These are phyloP conservation scores for Urochloa ruziziensis DNA, from an alignment of 176 grass and related monocot species.

Conservation along the genomic window DNA sequence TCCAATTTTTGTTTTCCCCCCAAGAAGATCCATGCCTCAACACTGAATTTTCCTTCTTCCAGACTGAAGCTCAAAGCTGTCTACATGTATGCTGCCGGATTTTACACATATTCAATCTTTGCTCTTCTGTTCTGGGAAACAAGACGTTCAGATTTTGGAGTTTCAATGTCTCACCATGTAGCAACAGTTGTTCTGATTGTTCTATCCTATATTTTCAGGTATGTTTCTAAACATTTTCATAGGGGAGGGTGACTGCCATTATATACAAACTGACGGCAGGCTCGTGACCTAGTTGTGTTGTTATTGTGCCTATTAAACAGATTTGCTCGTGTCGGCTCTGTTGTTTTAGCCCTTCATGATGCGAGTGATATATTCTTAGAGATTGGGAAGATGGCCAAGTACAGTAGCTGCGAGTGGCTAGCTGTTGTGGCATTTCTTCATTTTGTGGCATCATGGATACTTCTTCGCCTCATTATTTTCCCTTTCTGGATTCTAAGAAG, in stretches of 20 bases:
- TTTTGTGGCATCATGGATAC: constrained; percentile 79
- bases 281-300: constrained; percentile 16
- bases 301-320: constrained; percentile 40
- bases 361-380: constrained; percentile 92
- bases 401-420: constrained; percentile 66
- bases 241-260: constrained; percentile 7
- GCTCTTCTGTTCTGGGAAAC: constrained; percentile 96
- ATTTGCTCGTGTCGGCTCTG: constrained; percentile 75
- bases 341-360: constrained; percentile 85
- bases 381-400: constrained; percentile 91
- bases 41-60: constrained; percentile 29
- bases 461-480: constrained; percentile 78
- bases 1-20: not conserved
- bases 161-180: constrained; percentile 89
- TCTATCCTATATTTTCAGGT: constrained; percentile 89
- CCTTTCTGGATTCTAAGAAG: constrained; percentile 93
- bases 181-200: constrained; percentile 76
- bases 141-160: constrained; percentile 71
- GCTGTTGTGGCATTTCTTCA: constrained; percentile 65
- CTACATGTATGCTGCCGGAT: constrained; percentile 92
- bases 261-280: not conserved
- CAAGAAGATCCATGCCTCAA: not conserved
- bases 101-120: constrained; percentile 97
- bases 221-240: not conserved
- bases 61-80: constrained; percentile 86